Conservation (phyloP, 306 rosid genomes). For the cucumber (Cucumis sativus) region Cucumber_9930_V3 NC_026659.2:1472501-1473000, state of each 20-base stretch:
- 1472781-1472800: too few species aligned
- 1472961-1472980: constrained; percentile 66
- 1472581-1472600: background rate
- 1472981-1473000: constrained; percentile 48
- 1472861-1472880: background rate
- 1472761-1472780: too few species aligned
- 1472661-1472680: constrained; percentile 70
- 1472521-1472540: background rate
- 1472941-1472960: constrained; percentile 65
- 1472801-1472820: too few species aligned
- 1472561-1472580: background rate
- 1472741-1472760: too few species aligned
- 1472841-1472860: background rate
- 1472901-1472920: constrained; percentile 21
- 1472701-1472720: constrained; percentile 56
- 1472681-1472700: constrained; percentile 64
- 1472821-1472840: too few species aligned
- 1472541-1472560: background rate
- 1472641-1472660: constrained; percentile 30
- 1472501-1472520: background rate
- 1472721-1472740: background rate
- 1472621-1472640: background rate
- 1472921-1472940: constrained; percentile 19
- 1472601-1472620: background rate
- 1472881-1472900: background rate